Evolutionary conservation across 257 asterid genomes (phyloP).

Genomic region (Rubia yunnanensis): DNA sequence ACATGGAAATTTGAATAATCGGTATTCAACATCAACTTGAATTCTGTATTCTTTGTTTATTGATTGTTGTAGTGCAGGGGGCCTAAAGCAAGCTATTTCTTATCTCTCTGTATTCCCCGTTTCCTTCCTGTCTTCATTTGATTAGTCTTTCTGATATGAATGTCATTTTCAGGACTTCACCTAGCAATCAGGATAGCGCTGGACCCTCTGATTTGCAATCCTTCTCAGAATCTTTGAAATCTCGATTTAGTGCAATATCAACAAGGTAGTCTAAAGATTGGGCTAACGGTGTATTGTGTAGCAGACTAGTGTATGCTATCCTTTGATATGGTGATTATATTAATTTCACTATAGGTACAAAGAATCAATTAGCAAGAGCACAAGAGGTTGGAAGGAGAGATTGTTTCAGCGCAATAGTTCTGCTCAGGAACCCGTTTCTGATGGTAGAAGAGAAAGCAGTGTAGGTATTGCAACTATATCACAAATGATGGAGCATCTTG

Average conservation of each 20-base stretch:
- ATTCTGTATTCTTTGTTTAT: slow-evolving; percentile 1
- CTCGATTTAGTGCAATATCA: slow-evolving; percentile 69
- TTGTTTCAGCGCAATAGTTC: slow-evolving; percentile 63
- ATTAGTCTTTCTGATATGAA: slow-evolving; percentile 8
- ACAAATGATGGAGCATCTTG: slow-evolving; percentile 58
- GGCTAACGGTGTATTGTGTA: neutral
- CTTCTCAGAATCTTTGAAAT: slow-evolving; percentile 64
- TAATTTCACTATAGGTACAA: slow-evolving; percentile 43
- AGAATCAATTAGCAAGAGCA: slow-evolving; percentile 79
- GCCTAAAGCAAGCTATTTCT: neutral
- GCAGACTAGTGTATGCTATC: neutral
- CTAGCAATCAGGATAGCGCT: slow-evolving; percentile 60
- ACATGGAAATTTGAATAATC: slow-evolving; percentile 32
- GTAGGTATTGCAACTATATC: slow-evolving; percentile 35
- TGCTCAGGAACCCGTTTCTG: slow-evolving; percentile 33
- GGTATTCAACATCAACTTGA: slow-evolving; percentile 30
- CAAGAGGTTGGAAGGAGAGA: slow-evolving; percentile 94
- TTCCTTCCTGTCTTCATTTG: neutral
- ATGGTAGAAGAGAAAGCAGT: slow-evolving; percentile 34
- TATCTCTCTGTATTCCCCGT: neutral
- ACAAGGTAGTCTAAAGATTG: slow-evolving; percentile 35
- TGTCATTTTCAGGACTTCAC: slow-evolving; percentile 34
- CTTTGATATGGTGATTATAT: neutral
- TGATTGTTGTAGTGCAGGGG: neutral
- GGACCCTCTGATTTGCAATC: slow-evolving; percentile 83